Evolutionary conservation across 371 early-diverging fungal species (phyloP).

Genomic region (Batrachochytrium dendrobatidis): DNA sequence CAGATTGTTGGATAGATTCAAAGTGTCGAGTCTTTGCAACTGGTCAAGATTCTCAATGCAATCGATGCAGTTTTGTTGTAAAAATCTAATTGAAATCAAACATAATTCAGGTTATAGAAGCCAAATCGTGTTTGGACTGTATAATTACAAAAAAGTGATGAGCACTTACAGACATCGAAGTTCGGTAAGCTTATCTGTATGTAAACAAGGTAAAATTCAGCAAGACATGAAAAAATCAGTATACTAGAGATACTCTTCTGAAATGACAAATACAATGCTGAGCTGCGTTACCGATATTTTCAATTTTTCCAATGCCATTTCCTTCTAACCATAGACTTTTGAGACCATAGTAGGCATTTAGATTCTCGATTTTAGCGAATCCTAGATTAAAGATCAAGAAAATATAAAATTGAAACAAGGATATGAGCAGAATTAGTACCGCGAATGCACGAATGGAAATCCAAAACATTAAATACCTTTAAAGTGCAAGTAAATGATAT

Average conservation of each 20-base stretch:
- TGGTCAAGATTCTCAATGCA: conserved; percentile 29
- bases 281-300: conserved; percentile 24
- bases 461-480: too few species aligned
- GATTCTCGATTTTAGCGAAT: conserved; percentile 43
- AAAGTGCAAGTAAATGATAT: conserved; percentile 48
- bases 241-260: background rate
- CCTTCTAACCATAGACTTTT: conserved; percentile 49
- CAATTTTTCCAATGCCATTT: conserved; percentile 41
- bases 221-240: background rate
- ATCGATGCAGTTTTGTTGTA: conserved; percentile 49
- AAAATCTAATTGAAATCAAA: conserved; percentile 22
- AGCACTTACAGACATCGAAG: conserved; percentile 36
- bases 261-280: background rate
- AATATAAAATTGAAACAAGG: conserved; percentile 1
- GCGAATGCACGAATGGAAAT: background rate
- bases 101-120: background rate
- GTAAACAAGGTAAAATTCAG: background rate
- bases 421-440: background rate
- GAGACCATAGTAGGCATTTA: conserved; percentile 40
- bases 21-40: conserved; percentile 38
- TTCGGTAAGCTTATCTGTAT: conserved; percentile 22
- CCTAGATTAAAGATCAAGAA: too few species aligned
- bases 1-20: conserved; percentile 46
- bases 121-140: background rate
- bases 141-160: background rate